Base-by-base conservation (phyloP, 2,329 filamentous ascomycete species). In the Penicillium sp. region DNA sequence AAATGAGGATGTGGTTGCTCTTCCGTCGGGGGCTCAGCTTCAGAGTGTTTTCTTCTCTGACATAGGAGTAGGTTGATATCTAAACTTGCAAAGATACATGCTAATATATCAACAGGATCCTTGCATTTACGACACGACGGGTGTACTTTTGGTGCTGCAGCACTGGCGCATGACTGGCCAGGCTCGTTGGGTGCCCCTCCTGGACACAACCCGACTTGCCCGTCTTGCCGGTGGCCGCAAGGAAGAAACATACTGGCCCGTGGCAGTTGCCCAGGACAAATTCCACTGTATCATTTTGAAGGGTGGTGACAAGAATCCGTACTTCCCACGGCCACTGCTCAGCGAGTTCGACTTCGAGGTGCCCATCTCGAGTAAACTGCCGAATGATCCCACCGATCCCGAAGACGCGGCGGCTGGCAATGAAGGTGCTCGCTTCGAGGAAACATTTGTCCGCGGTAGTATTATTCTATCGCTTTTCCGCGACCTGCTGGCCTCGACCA, bases 211-310 rank as follows among this genome's bases (percentile, higher is more conserved):
- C 50, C 82, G 87, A 32, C 78, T 98, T 9, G 80, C 88, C 1
- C 89, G 93, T 53, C 80, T 96, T 3, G 87, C 88, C 0, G 84
- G 83, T 2, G 93, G 93, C 24, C 84, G 86, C 50, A 96, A 95
- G 70, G 81, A 87, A 56, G 93, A 98, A 72, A 82, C 79, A 0
- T 98, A 98, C 75, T 98, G 91, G 81, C 93, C 93, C 1, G 89
- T 98, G 28, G 93, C 93, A 0, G 91, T 97, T 1, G 89, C 92
- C 2, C 84, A 91, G 61, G 81, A 87, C 64, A 92, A 87, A 64
- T 98, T 98, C 71, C 92, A 97, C 77, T 98, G 95, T 74, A 96
- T 98, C 72, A 97, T 98, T 62, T 84, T 98, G 65, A 98, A 98
- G 73, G 93, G 93, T 55, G 88, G 87, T 31, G 93, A 98, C 66